phyloP scores from a whole-genome alignment of 352 stramenopile species.

The Phytophthora rubi region DNA sequence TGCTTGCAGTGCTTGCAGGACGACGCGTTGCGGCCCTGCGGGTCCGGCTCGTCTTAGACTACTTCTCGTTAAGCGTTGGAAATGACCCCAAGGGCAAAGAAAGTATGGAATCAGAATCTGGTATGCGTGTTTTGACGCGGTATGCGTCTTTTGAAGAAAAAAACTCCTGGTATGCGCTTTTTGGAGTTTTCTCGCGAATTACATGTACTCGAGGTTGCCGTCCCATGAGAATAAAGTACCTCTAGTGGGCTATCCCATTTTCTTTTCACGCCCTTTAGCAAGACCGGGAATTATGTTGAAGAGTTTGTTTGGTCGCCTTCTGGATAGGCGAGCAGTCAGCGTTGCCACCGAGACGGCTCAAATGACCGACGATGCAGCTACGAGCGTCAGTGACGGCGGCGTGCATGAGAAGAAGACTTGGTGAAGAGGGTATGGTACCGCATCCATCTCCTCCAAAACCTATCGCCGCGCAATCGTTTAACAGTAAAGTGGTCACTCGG shows the following conservation, averaged over 20 bases:
- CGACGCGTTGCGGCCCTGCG: too few relatives aligned
- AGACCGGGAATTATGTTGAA: not conserved
- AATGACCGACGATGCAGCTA: conserved; percentile 3
- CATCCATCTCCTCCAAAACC: not conserved
- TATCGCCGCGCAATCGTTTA: conserved; percentile 1
- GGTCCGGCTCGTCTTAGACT: too few relatives aligned
- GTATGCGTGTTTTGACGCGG: too few relatives aligned
- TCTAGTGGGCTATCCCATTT: not conserved
- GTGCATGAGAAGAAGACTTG: not conserved
- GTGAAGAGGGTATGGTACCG: not conserved
- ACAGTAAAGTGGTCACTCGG: not conserved
- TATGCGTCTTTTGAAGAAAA: too few relatives aligned
- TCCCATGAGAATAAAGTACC: not conserved
- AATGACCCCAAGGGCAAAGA: too few relatives aligned
- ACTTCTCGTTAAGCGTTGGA: too few relatives aligned
- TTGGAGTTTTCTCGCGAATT: too few relatives aligned
- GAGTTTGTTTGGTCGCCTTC: not conserved
- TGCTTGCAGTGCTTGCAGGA: too few relatives aligned
- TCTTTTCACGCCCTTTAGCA: not conserved
- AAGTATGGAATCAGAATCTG: too few relatives aligned
- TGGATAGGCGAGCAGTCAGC: conserved; percentile 17
- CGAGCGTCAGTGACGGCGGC: not conserved
- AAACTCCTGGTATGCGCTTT: too few relatives aligned
- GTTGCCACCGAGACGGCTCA: conserved; percentile 12
- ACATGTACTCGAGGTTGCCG: not conserved